Percentiles rank a stretch among this genome's conserved stretches.
These are phyloP conservation scores for Solanum etuberosum DNA, from an alignment of 257 asterid genomes.

Conservation along the genomic window DNA sequence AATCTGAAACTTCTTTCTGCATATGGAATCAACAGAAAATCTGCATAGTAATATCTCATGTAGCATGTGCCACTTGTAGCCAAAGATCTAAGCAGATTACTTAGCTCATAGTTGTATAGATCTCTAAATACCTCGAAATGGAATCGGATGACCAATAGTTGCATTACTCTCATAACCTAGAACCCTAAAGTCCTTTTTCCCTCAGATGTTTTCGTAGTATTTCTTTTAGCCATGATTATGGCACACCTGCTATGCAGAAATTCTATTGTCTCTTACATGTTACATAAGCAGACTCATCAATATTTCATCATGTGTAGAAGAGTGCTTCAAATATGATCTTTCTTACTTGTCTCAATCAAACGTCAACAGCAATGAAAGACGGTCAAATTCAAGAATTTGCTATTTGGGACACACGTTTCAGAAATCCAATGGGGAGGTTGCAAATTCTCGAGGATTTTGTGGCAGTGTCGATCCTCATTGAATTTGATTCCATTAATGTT, in stretches of 20 bases:
- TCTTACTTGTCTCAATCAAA: not conserved
- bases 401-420: not conserved
- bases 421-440: not conserved
- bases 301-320: not conserved
- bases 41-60: not conserved
- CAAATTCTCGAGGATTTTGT: not conserved
- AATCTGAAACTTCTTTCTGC: not conserved
- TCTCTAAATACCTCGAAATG: not conserved
- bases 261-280: not conserved
- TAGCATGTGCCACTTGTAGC: not conserved
- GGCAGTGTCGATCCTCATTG: not conserved
- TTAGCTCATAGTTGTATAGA: not conserved
- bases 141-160: not conserved
- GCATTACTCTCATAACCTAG: not conserved
- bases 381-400: not conserved
- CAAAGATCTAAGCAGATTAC: not conserved
- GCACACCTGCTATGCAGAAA: not conserved
- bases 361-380: not conserved
- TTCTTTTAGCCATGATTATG: not conserved
- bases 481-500: not conserved
- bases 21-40: not conserved
- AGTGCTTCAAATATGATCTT: not conserved
- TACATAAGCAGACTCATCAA: not conserved
- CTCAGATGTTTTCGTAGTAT: not conserved
- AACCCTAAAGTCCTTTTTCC: not conserved